Conservation (phyloP, 2,329 filamentous ascomycete species). For the Aspergillus sp. region DNA sequence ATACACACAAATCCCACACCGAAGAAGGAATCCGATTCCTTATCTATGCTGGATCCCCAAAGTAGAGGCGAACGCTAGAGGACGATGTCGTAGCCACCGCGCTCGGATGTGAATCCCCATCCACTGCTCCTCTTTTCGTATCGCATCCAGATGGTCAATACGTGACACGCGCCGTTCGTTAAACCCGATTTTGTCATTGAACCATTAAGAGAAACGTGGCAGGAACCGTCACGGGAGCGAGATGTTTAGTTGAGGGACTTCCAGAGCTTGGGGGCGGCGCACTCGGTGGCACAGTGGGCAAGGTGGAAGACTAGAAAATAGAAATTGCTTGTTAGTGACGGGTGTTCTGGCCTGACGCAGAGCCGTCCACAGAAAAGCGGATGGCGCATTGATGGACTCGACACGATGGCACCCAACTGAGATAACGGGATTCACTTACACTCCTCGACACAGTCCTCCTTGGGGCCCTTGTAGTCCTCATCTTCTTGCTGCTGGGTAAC, state of each 20-base stretch:
- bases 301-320: constrained; percentile 87
- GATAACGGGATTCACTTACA: constrained; percentile 63
- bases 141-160: constrained; percentile 6
- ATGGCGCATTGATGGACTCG: neutral
- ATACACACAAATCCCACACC: constrained; percentile 13
- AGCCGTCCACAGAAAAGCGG: neutral
- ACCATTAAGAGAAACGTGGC: constrained; percentile 18
- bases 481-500: constrained; percentile 70
- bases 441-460: constrained; percentile 98
- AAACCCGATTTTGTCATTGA: constrained; percentile 13
- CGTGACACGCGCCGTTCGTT: constrained; percentile 2
- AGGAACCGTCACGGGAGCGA: constrained; percentile 15
- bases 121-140: constrained; percentile 9
- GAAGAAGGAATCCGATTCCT: constrained; percentile 5
- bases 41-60: constrained; percentile 2
- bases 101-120: constrained; percentile 2
- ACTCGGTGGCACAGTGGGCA: constrained; percentile 88
- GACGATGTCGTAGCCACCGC: neutral
- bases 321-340: constrained; percentile 11
- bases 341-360: neutral
- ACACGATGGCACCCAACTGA: neutral
- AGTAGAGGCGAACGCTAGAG: neutral
- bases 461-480: constrained; percentile 67
- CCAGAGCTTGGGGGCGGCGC: constrained; percentile 96
- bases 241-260: constrained; percentile 77